phyloP scores from a whole-genome alignment of 139 green algal species.

The Nannochloris sp. region DNA sequence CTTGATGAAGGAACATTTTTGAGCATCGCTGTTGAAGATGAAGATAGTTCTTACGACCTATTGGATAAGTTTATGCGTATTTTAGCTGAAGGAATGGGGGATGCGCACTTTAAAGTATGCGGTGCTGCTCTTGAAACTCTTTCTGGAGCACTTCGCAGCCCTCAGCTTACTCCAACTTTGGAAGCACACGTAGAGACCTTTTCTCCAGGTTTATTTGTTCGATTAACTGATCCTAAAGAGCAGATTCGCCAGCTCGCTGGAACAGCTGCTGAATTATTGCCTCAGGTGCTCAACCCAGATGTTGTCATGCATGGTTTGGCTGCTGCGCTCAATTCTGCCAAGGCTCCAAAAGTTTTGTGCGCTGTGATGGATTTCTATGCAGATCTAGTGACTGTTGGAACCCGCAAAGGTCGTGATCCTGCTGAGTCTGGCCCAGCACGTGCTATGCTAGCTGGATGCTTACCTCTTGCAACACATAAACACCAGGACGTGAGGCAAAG shows the following conservation, averaged over 20 bases:
- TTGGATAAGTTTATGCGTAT: not conserved
- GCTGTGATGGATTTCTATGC: slow-evolving; percentile 47
- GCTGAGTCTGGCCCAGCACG: not conserved
- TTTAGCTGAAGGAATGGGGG: not conserved
- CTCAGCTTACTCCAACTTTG: slow-evolving; percentile 13
- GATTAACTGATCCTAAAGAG: slow-evolving; percentile 51
- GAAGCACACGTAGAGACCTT: slow-evolving; percentile 49
- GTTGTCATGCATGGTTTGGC: slow-evolving; percentile 36
- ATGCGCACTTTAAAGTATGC: slow-evolving; percentile 48
- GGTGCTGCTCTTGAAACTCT: slow-evolving; percentile 26
- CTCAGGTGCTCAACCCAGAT: slow-evolving; percentile 17
- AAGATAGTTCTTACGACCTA: too few relatives aligned
- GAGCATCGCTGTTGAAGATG: too few relatives aligned
- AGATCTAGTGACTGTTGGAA: not conserved
- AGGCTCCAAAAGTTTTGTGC: slow-evolving; percentile 32
- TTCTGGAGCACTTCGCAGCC: slow-evolving; percentile 9
- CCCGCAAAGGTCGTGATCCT: not conserved
- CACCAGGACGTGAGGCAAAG: slow-evolving; percentile 41
- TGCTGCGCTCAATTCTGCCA: slow-evolving; percentile 30
- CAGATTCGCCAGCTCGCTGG: slow-evolving; percentile 13
- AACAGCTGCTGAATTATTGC: slow-evolving; percentile 24
- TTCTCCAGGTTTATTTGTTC: slow-evolving; percentile 43
- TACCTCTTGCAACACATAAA: slow-evolving; percentile 39
- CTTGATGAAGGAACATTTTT: too few relatives aligned
- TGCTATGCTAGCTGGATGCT: slow-evolving; percentile 23